Evolutionary conservation across 257 asterid species (phyloP).

Genomic region (Striga asiatica): DNA sequence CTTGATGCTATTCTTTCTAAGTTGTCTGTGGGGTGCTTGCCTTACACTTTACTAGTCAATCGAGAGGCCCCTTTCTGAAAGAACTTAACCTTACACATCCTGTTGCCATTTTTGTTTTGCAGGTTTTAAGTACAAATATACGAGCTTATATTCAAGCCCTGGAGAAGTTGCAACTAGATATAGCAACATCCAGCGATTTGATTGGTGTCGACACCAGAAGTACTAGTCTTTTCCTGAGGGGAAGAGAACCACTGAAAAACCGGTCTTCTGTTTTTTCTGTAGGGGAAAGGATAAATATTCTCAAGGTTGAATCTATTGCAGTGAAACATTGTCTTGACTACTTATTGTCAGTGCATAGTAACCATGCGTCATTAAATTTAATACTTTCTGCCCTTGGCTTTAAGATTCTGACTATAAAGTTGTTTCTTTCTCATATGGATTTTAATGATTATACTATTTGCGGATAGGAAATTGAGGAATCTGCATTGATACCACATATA

Average conservation of each 20-base stretch:
- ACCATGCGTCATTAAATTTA: slow-evolving; percentile 1
- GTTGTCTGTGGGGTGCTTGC: too few species aligned
- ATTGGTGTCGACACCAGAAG: slow-evolving; percentile 96
- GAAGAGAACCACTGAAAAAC: slow-evolving; percentile 96
- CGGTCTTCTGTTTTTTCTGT: slow-evolving; percentile 96
- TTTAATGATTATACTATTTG: slow-evolving; percentile 12
- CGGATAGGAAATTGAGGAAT: slow-evolving; percentile 88
- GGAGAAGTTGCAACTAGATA: slow-evolving; percentile 95
- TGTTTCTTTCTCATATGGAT: neutral
- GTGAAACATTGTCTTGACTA: slow-evolving; percentile 6
- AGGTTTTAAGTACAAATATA: slow-evolving; percentile 89
- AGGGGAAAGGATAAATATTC: slow-evolving; percentile 94
- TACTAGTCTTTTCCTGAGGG: slow-evolving; percentile 81
- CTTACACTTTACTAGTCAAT: too few species aligned
- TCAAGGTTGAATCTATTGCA: slow-evolving; percentile 49
- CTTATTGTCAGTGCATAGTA: neutral
- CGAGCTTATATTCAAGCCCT: slow-evolving; percentile 97
- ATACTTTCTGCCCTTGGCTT: neutral
- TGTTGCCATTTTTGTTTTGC: slow-evolving; percentile 21
- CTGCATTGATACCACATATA: slow-evolving; percentile 96
- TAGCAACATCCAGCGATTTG: slow-evolving; percentile 92
- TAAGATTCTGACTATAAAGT: neutral
- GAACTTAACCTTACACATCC: slow-evolving; percentile 6
- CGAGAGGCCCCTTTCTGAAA: neutral
- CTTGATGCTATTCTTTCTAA: neutral